Conservation (phyloP, 2,329 filamentous ascomycete species). For the Verticillium dahliae region DNA sequence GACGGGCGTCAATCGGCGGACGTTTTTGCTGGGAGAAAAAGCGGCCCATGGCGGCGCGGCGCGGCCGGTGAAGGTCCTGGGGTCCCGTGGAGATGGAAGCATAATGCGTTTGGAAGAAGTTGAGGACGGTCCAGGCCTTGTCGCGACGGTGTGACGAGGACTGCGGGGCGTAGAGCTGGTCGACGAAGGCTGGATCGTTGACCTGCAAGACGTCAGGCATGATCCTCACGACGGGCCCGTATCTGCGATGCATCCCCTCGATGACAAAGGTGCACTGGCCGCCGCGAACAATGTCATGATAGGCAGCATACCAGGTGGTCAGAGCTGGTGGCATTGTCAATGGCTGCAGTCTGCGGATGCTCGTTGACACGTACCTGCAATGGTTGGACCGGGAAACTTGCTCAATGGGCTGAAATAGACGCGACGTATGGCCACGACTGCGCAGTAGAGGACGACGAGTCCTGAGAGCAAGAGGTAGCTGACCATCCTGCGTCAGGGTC, state of each 20-base stretch:
- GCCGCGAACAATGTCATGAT: constrained; percentile 33
- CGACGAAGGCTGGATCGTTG: constrained; percentile 22
- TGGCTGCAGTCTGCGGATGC: no score
- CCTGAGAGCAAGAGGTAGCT: background rate
- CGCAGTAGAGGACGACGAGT: background rate
- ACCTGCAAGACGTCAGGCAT: constrained; percentile 31
- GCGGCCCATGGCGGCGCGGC: constrained; percentile 20
- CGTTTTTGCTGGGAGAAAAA: constrained; percentile 29
- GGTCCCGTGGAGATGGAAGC: constrained; percentile 19
- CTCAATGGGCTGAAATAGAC: background rate
- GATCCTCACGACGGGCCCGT: constrained; percentile 29
- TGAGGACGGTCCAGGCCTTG: background rate
- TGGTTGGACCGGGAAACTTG: background rate
- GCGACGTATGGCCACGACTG: background rate
- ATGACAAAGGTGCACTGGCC: constrained; percentile 36
- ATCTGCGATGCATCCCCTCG: constrained; percentile 20
- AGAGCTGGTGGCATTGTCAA: constrained; percentile 16
- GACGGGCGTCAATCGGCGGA: constrained; percentile 27
- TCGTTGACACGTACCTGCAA: background rate
- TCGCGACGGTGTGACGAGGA: background rate
- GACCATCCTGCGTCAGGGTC: background rate
- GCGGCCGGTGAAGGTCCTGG: constrained; percentile 24
- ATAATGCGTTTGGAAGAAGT: background rate
- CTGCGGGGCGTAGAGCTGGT: constrained; percentile 23
- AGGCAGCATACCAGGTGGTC: constrained; percentile 33